A percentile compares a stretch with the other conserved stretches of the same genome.
Conservation (phyloP, 257 asterid genomes). For the Solanum corneliomulleri region DNA sequence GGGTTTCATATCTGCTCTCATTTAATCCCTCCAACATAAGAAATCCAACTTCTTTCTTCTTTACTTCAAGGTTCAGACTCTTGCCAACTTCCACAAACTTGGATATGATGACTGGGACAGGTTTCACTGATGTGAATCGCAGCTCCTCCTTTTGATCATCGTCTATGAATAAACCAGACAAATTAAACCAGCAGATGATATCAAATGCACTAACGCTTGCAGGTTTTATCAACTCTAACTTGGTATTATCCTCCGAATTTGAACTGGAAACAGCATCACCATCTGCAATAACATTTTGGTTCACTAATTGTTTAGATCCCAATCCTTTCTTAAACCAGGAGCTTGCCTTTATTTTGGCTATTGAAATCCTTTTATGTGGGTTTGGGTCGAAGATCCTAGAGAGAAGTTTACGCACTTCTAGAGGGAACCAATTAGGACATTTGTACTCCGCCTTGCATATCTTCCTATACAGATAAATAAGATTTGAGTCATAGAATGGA, state of each 20-base stretch:
- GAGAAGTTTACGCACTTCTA: conserved; percentile 37
- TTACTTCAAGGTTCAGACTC: conserved; percentile 23
- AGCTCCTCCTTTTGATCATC: conserved; percentile 53
- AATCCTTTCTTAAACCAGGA: conserved; percentile 60
- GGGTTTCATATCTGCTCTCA: conserved; percentile 13
- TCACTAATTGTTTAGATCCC: conserved; percentile 1
- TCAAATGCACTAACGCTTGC: conserved; percentile 55
- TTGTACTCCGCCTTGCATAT: conserved; percentile 39
- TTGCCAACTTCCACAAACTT: conserved; percentile 47
- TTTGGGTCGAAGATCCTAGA: conserved; percentile 62
- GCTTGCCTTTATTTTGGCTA: conserved; percentile 39
- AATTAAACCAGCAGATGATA: conserved; percentile 60
- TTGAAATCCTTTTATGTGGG: conserved; percentile 47
- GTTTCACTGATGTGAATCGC: conserved; percentile 40
- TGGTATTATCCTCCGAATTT: not conserved
- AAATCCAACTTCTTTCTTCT: conserved; percentile 35
- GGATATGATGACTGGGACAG: conserved; percentile 28
- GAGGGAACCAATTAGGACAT: conserved; percentile 59
- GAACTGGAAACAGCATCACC: not conserved
- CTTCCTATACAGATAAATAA: conserved; percentile 60
- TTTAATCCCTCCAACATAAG: conserved; percentile 28
- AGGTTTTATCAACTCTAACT: conserved; percentile 22
- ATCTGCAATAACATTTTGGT: conserved; percentile 8
- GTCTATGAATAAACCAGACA: conserved; percentile 63
- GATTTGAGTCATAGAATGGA: conserved; percentile 52